These are phyloP conservation scores for Tylopilus sp. DNA, from an alignment of 768 basidiomycete genomes.

Conservation along the genomic window DNA sequence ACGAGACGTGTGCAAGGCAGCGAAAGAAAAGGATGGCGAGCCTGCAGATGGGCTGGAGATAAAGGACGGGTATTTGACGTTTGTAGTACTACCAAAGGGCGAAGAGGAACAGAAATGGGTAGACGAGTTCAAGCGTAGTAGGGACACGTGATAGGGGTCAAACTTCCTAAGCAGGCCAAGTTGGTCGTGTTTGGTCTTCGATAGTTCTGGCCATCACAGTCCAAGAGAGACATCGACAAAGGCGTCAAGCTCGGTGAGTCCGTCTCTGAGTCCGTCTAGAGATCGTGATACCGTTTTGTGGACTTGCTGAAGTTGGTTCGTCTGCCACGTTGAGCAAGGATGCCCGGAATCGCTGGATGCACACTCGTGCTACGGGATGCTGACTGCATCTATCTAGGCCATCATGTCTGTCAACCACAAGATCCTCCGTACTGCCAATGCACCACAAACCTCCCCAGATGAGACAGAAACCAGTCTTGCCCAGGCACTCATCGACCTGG, in stretches of 20 bases:
- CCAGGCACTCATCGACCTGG: constrained; percentile 95
- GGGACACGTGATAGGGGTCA: constrained; percentile 30
- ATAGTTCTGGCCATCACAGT: constrained; percentile 4
- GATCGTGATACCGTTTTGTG: constrained; percentile 9
- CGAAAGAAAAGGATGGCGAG: constrained; percentile 57
- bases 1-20: constrained; percentile 65
- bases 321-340: constrained; percentile 17
- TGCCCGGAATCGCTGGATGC: constrained; percentile 56
- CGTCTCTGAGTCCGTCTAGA: constrained; percentile 30
- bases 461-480: constrained; percentile 90
- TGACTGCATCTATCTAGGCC: constrained; percentile 26
- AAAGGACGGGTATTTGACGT: constrained; percentile 76
- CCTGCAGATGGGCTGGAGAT: constrained; percentile 78
- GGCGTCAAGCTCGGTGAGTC: constrained; percentile 71
- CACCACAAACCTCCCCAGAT: constrained; percentile 83
- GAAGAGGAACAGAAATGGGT: constrained; percentile 81
- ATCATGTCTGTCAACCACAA: constrained; percentile 79
- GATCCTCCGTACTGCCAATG: constrained; percentile 95
- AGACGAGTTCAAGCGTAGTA: constrained; percentile 71
- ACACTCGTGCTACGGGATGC: constrained; percentile 40
- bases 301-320: constrained; percentile 20
- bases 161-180: constrained; percentile 12
- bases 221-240: constrained; percentile 42
- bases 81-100: constrained; percentile 77
- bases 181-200: constrained; percentile 32